Evolutionary conservation across 1,284 basidiomycete genomes (phyloP).

Genomic region (Trichosporon coremiiforme): DNA sequence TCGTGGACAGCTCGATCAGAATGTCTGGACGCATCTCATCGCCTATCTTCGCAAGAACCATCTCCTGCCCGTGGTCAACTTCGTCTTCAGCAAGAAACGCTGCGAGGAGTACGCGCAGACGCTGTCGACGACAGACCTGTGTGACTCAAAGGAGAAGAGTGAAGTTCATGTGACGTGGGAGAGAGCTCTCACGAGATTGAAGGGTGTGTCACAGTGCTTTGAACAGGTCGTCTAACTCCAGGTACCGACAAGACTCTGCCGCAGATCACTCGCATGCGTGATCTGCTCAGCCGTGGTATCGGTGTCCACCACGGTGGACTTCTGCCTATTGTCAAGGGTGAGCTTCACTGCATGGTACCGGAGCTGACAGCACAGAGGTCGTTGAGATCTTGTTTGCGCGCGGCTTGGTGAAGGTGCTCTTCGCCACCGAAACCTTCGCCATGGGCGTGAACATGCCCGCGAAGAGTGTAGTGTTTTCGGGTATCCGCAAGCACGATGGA

Average conservation of each 20-base stretch:
- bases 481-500: conserved; percentile 94
- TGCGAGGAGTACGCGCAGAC: conserved; percentile 96
- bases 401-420: conserved; percentile 93
- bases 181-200: conserved; percentile 84
- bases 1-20: conserved; percentile 77
- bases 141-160: conserved; percentile 83
- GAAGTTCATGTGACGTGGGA: conserved; percentile 95
- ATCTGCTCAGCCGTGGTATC: conserved; percentile 87
- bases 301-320: conserved; percentile 98
- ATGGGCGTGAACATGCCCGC: conserved; percentile 99
- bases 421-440: conserved; percentile 98
- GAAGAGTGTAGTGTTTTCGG: conserved; percentile 93
- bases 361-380: conserved; percentile 79
- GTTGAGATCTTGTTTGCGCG: conserved; percentile 96
- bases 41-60: conserved; percentile 80
- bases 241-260: conserved; percentile 91
- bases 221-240: conserved; percentile 48
- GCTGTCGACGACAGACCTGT: conserved; percentile 85
- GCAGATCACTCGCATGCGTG: conserved; percentile 89
- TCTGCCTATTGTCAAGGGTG: conserved; percentile 92
- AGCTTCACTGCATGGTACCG: conserved; percentile 27
- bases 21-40: conserved; percentile 91
- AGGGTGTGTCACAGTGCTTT: conserved; percentile 64
- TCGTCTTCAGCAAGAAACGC: conserved; percentile 94
- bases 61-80: conserved; percentile 91